These are phyloP conservation scores for Haplosporangium sp. DNA, from an alignment of 371 early-diverging fungal genomes.

Conservation along the genomic window DNA sequence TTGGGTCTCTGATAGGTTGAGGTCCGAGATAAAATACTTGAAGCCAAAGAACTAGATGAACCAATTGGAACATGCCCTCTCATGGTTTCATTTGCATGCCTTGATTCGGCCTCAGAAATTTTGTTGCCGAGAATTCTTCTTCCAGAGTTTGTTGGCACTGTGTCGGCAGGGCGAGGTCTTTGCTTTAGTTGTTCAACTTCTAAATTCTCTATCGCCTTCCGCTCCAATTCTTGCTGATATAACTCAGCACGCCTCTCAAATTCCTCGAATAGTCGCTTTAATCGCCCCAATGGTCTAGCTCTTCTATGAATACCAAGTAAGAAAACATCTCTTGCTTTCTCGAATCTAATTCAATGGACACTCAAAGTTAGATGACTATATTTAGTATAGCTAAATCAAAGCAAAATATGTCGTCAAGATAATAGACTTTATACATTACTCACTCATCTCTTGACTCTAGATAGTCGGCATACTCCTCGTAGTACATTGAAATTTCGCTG, in stretches of 20 bases:
- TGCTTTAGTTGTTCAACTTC: neutral
- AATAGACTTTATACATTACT: neutral
- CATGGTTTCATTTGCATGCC: conserved; percentile 13
- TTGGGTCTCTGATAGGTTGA: conserved; percentile 20
- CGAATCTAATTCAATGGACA: conserved; percentile 52
- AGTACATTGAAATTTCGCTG: conserved; percentile 69
- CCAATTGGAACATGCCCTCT: conserved; percentile 18
- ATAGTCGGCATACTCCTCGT: conserved; percentile 81
- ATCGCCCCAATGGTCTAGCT: conserved; percentile 65
- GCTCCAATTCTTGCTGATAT: conserved; percentile 20
- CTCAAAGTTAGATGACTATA: neutral
- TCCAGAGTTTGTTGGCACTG: neutral
- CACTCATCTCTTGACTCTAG: conserved; percentile 68
- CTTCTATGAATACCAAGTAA: conserved; percentile 63
- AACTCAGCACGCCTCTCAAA: conserved; percentile 54
- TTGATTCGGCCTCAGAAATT: conserved; percentile 27
- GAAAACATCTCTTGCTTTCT: conserved; percentile 65
- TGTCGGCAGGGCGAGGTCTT: conserved; percentile 9
- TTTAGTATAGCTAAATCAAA: neutral
- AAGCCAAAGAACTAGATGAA: neutral
- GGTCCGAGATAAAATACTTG: neutral
- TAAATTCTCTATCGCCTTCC: conserved; percentile 22
- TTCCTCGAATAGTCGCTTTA: conserved; percentile 58
- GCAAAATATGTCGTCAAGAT: neutral
- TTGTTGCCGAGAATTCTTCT: conserved; percentile 23